Percentiles rank a stretch among this genome's conserved stretches.
Conservation (phyloP, 2,329 filamentous ascomycete genomes). For the Cercospora citrullina region DNA sequence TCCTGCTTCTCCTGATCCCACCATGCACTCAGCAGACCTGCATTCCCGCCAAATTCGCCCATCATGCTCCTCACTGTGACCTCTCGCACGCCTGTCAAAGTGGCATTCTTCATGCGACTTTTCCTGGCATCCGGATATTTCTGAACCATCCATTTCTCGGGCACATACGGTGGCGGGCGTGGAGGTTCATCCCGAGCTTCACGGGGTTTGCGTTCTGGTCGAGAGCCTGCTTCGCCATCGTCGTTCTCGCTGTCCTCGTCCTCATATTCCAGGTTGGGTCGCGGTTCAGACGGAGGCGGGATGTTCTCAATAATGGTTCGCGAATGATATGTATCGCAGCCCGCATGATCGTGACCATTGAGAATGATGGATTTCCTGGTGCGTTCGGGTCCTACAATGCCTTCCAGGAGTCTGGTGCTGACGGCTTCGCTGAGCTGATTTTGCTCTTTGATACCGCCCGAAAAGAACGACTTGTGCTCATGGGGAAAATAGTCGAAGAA, state of each 20-base stretch:
- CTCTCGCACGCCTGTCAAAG: constrained; percentile 69
- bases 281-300: neutral
- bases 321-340: constrained; percentile 80
- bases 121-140: constrained; percentile 20
- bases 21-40: constrained; percentile 84
- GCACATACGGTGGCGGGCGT: neutral
- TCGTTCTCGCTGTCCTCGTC: neutral
- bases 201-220: neutral
- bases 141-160: constrained; percentile 28
- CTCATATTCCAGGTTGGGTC: neutral
- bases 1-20: constrained; percentile 71
- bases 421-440: constrained; percentile 78
- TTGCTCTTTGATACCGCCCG: constrained; percentile 79
- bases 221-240: neutral
- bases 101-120: constrained; percentile 7
- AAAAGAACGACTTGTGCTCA: constrained; percentile 46
- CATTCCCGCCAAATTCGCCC: constrained; percentile 92
- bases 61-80: constrained; percentile 98
- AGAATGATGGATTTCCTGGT: constrained; percentile 75
- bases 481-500: constrained; percentile 75
- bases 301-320: constrained; percentile 1
- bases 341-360: constrained; percentile 93
- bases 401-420: constrained; percentile 71
- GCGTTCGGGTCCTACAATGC: constrained; percentile 75
- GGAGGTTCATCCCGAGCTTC: neutral